phyloP scores from a whole-genome alignment of 2,329 filamentous ascomycete species.

The Epichloe baconii region DNA sequence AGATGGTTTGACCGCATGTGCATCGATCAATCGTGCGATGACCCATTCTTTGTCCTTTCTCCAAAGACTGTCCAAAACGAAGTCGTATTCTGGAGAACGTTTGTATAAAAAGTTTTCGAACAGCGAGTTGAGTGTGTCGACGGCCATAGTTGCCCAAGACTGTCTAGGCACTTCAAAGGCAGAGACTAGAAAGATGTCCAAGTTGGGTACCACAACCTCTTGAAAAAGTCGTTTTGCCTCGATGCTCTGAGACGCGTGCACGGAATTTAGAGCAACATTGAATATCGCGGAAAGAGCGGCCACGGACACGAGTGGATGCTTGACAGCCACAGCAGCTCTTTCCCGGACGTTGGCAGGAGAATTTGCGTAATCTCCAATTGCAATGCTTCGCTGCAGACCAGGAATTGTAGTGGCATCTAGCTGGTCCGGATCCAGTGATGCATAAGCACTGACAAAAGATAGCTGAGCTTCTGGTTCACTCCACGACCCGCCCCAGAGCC shows the following conservation, averaged over 20 bases:
- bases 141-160: constrained; percentile 62
- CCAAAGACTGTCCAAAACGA: constrained; percentile 87
- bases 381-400: constrained; percentile 65
- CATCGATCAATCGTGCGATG: constrained; percentile 62
- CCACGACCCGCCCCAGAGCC: constrained; percentile 85
- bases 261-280: constrained; percentile 48
- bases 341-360: constrained; percentile 37
- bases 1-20: constrained; percentile 62
- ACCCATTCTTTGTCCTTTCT: constrained; percentile 83
- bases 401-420: constrained; percentile 80
- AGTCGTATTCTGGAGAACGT: constrained; percentile 64
- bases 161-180: constrained; percentile 60
- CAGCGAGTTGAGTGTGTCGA: constrained; percentile 61
- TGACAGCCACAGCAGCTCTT: constrained; percentile 50
- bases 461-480: constrained; percentile 75
- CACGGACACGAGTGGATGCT: constrained; percentile 78
- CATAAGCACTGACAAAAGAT: constrained; percentile 83
- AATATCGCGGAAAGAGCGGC: constrained; percentile 65
- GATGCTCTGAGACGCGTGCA: constrained; percentile 46
- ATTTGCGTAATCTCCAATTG: constrained; percentile 40
- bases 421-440: constrained; percentile 60
- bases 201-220: constrained; percentile 56
- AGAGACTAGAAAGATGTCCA: constrained; percentile 68
- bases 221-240: constrained; percentile 55
- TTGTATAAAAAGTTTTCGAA: constrained; percentile 78